phyloP scores from a whole-genome alignment of 2,329 filamentous ascomycete species.

The Chaetomiaceae sp. region DNA sequence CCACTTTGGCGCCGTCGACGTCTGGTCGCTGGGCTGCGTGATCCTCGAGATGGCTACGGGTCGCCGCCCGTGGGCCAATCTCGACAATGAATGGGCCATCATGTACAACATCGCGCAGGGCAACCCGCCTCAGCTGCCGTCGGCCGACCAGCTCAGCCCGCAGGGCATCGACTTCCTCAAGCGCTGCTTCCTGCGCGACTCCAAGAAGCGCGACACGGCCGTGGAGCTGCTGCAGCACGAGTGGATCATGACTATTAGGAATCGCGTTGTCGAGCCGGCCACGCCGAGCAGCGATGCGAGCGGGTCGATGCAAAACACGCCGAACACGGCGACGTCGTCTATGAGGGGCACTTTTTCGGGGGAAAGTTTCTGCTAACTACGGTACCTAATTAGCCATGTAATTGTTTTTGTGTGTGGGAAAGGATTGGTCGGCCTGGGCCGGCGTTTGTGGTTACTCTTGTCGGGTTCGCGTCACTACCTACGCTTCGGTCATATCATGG shows the following conservation, averaged over 20 bases:
- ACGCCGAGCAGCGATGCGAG: slow-evolving; percentile 58
- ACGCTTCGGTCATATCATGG: too few relatives aligned
- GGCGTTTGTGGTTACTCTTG: background rate
- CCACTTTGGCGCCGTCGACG: slow-evolving; percentile 81
- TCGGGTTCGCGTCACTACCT: too few relatives aligned
- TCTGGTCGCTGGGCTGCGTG: slow-evolving; percentile 96
- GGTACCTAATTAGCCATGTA: too few relatives aligned
- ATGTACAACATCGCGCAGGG: slow-evolving; percentile 99
- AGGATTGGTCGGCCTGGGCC: background rate
- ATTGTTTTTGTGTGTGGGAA: background rate
- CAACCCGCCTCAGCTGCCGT: slow-evolving; percentile 82
- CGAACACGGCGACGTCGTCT: slow-evolving; percentile 28
- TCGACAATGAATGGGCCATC: slow-evolving; percentile 99
- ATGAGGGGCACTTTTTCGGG: slow-evolving; percentile 26
- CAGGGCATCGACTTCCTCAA: slow-evolving; percentile 83
- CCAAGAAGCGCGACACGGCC: slow-evolving; percentile 70
- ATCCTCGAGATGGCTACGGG: slow-evolving; percentile 97
- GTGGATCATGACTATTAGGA: slow-evolving; percentile 70
- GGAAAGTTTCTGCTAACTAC: slow-evolving; percentile 30
- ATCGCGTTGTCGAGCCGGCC: slow-evolving; percentile 58
- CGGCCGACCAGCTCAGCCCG: slow-evolving; percentile 75
- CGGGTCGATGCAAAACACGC: slow-evolving; percentile 37
- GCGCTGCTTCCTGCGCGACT: slow-evolving; percentile 82
- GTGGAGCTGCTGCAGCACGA: slow-evolving; percentile 90
- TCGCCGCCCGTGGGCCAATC: slow-evolving; percentile 84